Conservation (phyloP, 305 asterid genomes). For the Solanum hybrid region DNA sequence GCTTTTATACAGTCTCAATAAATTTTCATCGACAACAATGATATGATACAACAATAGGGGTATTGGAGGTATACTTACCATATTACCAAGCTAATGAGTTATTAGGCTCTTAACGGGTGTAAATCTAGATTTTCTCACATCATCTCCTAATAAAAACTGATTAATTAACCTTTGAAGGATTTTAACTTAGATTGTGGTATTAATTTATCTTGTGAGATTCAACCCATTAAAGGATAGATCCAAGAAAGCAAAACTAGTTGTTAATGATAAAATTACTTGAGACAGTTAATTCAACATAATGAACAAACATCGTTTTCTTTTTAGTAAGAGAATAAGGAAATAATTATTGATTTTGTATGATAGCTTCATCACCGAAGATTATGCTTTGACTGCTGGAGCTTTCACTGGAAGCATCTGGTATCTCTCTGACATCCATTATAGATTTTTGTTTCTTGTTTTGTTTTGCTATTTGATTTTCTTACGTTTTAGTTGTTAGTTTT, state of each 20-base stretch:
- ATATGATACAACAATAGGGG: neutral
- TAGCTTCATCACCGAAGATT: neutral
- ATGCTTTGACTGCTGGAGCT: too few relatives aligned
- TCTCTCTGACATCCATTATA: neutral
- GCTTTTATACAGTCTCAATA: neutral
- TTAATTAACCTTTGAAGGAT: too few relatives aligned
- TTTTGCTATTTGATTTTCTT: too few relatives aligned
- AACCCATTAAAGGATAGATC: neutral
- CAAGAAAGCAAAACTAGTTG: neutral
- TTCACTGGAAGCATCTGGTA: neutral
- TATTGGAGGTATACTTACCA: neutral
- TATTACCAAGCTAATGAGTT: neutral
- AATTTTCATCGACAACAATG: neutral
- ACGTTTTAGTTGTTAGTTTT: too few relatives aligned
- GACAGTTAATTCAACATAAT: too few relatives aligned
- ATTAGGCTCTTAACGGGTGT: neutral
- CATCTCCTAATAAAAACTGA: neutral
- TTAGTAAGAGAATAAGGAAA: neutral
- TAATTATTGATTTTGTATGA: too few relatives aligned
- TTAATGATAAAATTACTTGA: neutral
- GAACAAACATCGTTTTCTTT: neutral
- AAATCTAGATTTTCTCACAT: neutral
- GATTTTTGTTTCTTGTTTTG: neutral
- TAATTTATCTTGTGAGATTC: neutral
- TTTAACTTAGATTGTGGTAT: neutral